Base-by-base conservation (phyloP, 768 basidiomycete genomes). In the Hypsizygus marmoreus region DNA sequence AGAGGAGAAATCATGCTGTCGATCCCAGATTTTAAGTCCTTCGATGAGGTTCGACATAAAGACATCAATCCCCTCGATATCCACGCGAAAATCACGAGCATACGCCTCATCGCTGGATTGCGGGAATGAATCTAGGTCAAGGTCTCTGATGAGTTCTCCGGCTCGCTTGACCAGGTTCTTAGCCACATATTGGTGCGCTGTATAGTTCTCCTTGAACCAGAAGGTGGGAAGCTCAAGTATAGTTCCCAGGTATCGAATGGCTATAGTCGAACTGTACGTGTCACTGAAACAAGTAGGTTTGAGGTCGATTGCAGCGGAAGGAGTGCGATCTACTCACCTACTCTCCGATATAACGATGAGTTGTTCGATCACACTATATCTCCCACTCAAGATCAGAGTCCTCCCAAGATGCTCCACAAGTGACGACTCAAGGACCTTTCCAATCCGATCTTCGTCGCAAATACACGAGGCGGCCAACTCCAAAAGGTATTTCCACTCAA, bases 241-340 rank as follows among this genome's bases (percentile, higher is more conserved):
- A 6, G 19, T 23, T 10, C 41, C 41, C 4, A 43, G 41, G 25
- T 43, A 43, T 32, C 41, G 16, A 9, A 43, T 33, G 22, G 41
- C 41, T 10, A 43, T 32, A 6, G 13, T 6, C 12, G 12, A 14
- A 24, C 31, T 23, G 29, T 32, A 43, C n/a, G 28, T n/a, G 19
- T 43, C 20, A 11, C 17, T 31, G 32, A 10, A 20, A 14, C 22
- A 14, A 19, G 4, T 7, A n/a, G 16, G 4, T 3, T 12, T 22
- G 31, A 32, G 17, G 14, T n/a, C 5, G 13, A 4, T 12, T 26
- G 16, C 5, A 14, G 23, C 7, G 11, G 25, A 26, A 19, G 1
- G 2, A 8, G 23, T 9, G 25, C 11, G 16, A 7, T 14, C 7
- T 20, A 24, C 41, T 43, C 10, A 33, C 41, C 22, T 12, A 32